Evolutionary conservation across 345 rosid species (phyloP), one percentile per base, ranked within the genome.

Genomic region (Camelina hispida): DNA sequence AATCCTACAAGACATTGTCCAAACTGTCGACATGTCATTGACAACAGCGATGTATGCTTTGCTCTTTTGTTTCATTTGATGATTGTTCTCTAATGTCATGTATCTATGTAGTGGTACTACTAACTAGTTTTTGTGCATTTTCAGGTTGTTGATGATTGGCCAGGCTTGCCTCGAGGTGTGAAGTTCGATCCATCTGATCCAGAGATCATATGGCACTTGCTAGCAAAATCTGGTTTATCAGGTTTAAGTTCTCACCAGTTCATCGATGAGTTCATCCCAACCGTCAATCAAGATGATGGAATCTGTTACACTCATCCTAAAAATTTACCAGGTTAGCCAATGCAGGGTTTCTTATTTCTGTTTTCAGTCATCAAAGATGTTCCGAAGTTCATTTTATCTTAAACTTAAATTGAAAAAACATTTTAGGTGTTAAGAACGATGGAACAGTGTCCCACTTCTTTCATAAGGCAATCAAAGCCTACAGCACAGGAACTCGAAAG

Each of bases 251-350:
- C 89, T 50, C 99, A 95, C 78, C 96, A 97, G 0, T 95, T 90
- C 72, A 89, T 88, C 9, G 73, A 86, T 8, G 97, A 92, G 80
- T 95, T 95, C 81, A 84, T 95, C 54, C 96, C 87, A 16, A 92
- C 91, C 44, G 88, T 95, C 25, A 68, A 85, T 40, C 84, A 90
- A 70, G 96, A 90, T 73, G 97, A 87, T 79, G 97, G 99, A 44
- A 95, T 95, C 82, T 95, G 99, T 71, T 92, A 95, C 79, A 87
- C 99, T 1, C 99, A 95, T 87, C 99, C 99, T 74, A 84, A 82
- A 82, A 87, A 92, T 66, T 81, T 95, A 71, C 99, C 99, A 74
- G 97, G 99, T 91, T 14, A 61, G 69, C 71, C 37, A 23, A 55
- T 48, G 40, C 66, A 23, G 34, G 22, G 22, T 62, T 58, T 47